A percentile compares a stretch with the other conserved stretches of the same genome.
These are phyloP conservation scores for Aureobasidium pullulans DNA, from an alignment of 2,329 filamentous ascomycete genomes.

Conservation along the genomic window DNA sequence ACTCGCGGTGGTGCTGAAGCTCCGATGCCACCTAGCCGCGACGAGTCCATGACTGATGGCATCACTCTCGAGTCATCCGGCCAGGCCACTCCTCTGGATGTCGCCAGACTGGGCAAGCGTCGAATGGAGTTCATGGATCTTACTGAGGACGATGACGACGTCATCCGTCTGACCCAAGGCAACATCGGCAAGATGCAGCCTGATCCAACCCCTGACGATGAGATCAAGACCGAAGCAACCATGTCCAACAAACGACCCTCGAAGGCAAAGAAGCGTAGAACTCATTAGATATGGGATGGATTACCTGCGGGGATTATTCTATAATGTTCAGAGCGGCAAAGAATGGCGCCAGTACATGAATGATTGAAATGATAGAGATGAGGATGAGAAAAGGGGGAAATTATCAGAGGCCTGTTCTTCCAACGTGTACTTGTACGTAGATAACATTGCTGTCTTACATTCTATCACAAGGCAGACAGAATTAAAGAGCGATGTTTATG, in stretches of 20 bases:
- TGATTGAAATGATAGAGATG: not conserved
- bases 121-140: not conserved
- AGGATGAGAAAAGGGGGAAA: not conserved
- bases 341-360: not conserved
- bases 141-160: not conserved
- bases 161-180: not conserved
- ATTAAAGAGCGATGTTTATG: not conserved
- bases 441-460: not conserved
- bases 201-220: not conserved
- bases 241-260: not conserved
- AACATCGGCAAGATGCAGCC: not conserved
- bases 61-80: conserved; percentile 6
- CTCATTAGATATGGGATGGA: conserved; percentile 2
- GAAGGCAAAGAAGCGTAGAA: conserved; percentile 4
- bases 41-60: conserved; percentile 7
- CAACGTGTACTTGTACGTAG: not conserved
- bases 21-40: not conserved
- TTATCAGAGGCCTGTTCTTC: not conserved
- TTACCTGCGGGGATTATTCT: not conserved
- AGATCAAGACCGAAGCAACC: not conserved
- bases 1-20: not conserved
- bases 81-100: not conserved
- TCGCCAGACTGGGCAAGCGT: not conserved
- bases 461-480: not conserved
- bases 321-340: not conserved